These are phyloP conservation scores for Diplodia intermedia DNA, from an alignment of 2,329 filamentous ascomycete species.

Conservation along the genomic window DNA sequence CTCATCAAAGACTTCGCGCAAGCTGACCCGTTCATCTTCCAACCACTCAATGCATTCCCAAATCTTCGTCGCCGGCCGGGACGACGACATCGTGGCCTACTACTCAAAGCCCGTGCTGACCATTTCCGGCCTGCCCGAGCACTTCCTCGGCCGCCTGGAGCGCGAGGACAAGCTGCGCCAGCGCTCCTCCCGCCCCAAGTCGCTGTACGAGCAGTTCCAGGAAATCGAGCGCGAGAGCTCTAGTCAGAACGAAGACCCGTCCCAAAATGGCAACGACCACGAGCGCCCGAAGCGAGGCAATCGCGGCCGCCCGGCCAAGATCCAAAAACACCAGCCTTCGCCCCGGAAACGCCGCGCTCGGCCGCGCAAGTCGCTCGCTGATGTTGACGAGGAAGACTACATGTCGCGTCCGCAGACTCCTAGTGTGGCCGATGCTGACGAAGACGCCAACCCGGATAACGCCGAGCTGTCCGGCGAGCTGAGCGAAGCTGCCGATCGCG, in stretches of 20 bases:
- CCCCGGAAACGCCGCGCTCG: conserved; percentile 43
- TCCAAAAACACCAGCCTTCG: conserved; percentile 38
- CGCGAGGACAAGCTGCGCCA: conserved; percentile 23
- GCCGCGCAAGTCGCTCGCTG: conserved; percentile 44
- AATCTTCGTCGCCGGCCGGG: conserved; percentile 37
- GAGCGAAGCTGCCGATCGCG: conserved; percentile 30
- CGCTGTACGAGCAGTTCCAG: conserved; percentile 30
- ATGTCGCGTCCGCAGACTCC: conserved; percentile 46
- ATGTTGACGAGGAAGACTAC: conserved; percentile 44
- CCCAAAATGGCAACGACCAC: conserved; percentile 31
- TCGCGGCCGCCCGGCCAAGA: conserved; percentile 27
- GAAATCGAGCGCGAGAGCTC: conserved; percentile 32
- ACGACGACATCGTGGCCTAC: conserved; percentile 40
- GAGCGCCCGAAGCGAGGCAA: conserved; percentile 31
- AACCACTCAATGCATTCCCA: conserved; percentile 44
- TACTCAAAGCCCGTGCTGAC: conserved; percentile 45
- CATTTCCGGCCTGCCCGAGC: conserved; percentile 42
- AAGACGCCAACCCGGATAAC: conserved; percentile 38
- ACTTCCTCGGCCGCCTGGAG: conserved; percentile 26
- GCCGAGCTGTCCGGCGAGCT: conserved; percentile 30
- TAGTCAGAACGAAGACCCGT: conserved; percentile 27
- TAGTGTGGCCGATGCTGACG: conserved; percentile 41
- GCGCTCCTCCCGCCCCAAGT: conserved; percentile 24
- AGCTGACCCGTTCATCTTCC: conserved; percentile 45
- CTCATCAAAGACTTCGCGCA: conserved; percentile 36